Conservation (phyloP, 2,329 filamentous ascomycete species). For the Plectosphaerella sp. region DNA sequence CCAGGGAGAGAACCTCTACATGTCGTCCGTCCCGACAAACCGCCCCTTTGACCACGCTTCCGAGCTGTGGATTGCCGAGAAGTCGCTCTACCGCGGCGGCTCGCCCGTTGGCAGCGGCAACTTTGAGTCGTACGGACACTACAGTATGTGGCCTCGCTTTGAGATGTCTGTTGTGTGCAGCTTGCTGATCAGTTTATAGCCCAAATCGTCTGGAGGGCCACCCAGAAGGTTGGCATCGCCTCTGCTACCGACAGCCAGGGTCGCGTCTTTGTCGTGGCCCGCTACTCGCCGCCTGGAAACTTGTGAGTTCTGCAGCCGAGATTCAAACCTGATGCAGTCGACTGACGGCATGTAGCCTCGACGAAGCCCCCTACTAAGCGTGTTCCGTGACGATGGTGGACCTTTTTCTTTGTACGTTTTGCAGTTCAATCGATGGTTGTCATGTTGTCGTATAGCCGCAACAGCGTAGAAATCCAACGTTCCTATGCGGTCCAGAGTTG, state of each 20-base stretch:
- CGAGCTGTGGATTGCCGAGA: constrained; percentile 8
- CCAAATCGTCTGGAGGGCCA: constrained; percentile 1
- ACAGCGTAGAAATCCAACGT: too few relatives aligned
- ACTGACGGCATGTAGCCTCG: too few relatives aligned
- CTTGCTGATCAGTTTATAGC: background rate
- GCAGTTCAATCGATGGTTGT: too few relatives aligned
- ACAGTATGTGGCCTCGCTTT: background rate
- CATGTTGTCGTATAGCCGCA: too few relatives aligned
- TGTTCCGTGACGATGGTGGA: too few relatives aligned
- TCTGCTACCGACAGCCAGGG: background rate
- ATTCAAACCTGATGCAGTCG: too few relatives aligned
- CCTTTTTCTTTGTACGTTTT: too few relatives aligned
- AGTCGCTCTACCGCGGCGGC: background rate
- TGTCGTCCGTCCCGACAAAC: background rate
- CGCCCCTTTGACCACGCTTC: background rate
- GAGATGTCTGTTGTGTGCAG: too few relatives aligned
- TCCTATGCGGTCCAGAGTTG: too few relatives aligned
- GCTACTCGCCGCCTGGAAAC: constrained; percentile 3
- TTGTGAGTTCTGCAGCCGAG: background rate
- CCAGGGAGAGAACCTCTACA: constrained; percentile 10
- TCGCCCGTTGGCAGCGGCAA: constrained; percentile 1
- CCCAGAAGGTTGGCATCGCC: background rate
- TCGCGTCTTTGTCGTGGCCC: background rate
- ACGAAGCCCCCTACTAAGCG: too few relatives aligned
- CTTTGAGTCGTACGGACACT: constrained; percentile 2